Evolutionary conservation across 805 yeast species (phyloP), one percentile per base, ranked within the genome.

Genomic region (Yamadazyma endophytica): DNA sequence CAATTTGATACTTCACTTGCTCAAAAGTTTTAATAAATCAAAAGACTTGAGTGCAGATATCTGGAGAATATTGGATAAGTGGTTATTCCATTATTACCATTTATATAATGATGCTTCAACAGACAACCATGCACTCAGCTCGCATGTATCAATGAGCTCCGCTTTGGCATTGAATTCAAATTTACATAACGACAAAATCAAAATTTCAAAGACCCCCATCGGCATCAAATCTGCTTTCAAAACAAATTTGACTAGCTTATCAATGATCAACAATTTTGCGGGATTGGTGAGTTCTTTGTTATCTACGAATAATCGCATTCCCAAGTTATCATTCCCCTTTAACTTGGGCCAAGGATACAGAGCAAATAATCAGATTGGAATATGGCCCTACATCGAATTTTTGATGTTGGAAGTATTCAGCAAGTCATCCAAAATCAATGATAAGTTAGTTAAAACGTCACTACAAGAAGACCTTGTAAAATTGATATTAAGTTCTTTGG

Each of bases 301-400:
- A 55, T 33, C 44, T 24, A 48, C 61, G 25, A 31, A 86, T 12
- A 70, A 43, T 15, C 18, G 12, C n/a, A n/a, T n/a, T n/a, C 62
- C 68, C 20, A 33, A 47, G 4, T 47, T 79, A 9, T 65, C 76
- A 9, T 82, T 68, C 45, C 95, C 95, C 1, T 44, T 61, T 5
- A 75, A 70, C 31, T 52, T 87, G 17, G 96, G 96, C 0, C 50
- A 52, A 2, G 62, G 65, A 0, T 73, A 77, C 40, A 69, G 95
- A 44, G 28, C 38, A 21, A 50, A 55, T 31, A 72, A 52, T 26
- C 50, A 62, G 19, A 53, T 66, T 12, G 95, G 96, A 2, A 56
- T 87, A 5, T 76, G 88, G 75, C 87, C 92, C 3, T 90, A 89
- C 46, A 52, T 84, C 32, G 90, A 86, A 32, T 87, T 75, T 44